These are phyloP conservation scores for Ceratobasidium sp. DNA, from an alignment of 1,284 basidiomycete species.

Conservation along the genomic window DNA sequence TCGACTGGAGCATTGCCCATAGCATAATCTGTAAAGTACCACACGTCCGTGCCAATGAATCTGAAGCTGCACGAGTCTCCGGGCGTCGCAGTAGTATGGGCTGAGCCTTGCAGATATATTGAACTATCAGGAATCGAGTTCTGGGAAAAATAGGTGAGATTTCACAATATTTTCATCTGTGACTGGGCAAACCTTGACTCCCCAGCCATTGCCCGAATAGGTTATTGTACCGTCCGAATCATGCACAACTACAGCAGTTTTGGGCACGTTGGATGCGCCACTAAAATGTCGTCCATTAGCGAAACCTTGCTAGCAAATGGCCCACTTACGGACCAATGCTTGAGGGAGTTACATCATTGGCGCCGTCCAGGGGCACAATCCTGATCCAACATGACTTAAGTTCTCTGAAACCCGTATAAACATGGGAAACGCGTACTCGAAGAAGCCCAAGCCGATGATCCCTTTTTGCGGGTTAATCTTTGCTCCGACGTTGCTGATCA, in stretches of 20 bases:
- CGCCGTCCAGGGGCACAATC: neutral
- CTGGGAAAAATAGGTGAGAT: neutral
- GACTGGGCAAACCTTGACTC: neutral
- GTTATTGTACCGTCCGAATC: neutral
- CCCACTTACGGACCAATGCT: neutral
- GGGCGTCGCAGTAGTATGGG: neutral
- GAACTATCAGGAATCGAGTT: neutral
- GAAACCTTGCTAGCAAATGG: neutral
- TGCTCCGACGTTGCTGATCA: neutral
- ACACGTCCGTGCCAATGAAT: conserved; percentile 16
- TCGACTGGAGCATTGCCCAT: neutral
- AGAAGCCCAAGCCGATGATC: neutral
- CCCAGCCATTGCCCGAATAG: neutral
- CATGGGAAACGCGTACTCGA: neutral
- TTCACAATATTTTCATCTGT: too few species aligned
- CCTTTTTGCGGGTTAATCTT: neutral
- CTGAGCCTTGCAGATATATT: neutral
- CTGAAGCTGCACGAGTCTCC: neutral
- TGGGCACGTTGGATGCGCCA: neutral
- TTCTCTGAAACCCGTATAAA: too few species aligned
- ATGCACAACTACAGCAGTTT: neutral
- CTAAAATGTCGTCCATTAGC: neutral
- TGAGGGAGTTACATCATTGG: neutral
- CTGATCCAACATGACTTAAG: neutral
- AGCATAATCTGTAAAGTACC: conserved; percentile 17